A percentile compares a stretch with the other conserved stretches of the same genome.
Evolutionary conservation across 441 rosid genomes (phyloP).

Genomic region (Macaranga tanarius): DNA sequence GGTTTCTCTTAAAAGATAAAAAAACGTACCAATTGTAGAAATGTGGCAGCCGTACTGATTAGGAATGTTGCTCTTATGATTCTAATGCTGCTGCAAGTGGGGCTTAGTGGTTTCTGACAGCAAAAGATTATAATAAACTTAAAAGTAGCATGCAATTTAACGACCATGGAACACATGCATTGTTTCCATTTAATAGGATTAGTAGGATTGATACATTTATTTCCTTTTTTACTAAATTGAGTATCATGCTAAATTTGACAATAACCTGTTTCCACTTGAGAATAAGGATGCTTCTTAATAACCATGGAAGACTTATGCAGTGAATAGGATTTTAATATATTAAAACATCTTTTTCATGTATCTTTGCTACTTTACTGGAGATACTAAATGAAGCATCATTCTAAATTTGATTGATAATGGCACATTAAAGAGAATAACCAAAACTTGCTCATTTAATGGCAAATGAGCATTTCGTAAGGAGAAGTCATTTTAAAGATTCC

Average conservation of each 20-base stretch:
- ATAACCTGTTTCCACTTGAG: too few relatives aligned
- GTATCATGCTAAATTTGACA: too few relatives aligned
- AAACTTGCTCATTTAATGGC: not conserved
- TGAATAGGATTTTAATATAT: not conserved
- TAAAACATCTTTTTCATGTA: not conserved
- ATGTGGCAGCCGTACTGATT: not conserved
- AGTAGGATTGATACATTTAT: not conserved
- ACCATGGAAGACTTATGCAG: not conserved
- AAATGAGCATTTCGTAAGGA: not conserved
- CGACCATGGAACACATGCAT: too few relatives aligned
- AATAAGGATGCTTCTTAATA: not conserved
- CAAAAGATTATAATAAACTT: too few relatives aligned
- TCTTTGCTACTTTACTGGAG: not conserved
- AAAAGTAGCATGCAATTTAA: too few relatives aligned
- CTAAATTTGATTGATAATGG: not conserved
- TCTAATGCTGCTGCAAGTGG: too few relatives aligned
- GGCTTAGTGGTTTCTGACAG: too few relatives aligned
- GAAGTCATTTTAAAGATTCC: not conserved
- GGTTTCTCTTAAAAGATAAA: not conserved
- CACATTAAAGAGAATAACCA: not conserved
- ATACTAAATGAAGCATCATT: not conserved
- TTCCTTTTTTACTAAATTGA: not conserved
- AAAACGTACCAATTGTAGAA: not conserved
- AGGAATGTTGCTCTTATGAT: not conserved
- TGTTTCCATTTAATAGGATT: too few relatives aligned